phyloP scores from a whole-genome alignment of 1,284 basidiomycete species.

The Xerocomus amazonicus region DNA sequence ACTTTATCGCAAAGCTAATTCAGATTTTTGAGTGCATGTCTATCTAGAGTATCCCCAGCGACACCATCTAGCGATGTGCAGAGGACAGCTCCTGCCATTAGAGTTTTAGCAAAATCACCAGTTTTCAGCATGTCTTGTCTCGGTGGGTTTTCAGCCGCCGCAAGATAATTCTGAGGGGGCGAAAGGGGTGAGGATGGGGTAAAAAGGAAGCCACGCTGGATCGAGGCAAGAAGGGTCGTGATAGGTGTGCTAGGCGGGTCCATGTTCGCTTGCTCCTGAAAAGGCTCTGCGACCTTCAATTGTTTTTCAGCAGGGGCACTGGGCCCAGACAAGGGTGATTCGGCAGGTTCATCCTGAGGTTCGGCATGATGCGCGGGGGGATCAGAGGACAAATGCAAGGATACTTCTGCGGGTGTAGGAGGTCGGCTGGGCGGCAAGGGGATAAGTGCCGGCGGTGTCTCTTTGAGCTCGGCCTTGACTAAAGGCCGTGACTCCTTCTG shows the following conservation, averaged over 20 bases:
- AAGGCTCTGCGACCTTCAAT: background rate
- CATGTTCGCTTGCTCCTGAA: slow-evolving; percentile 3
- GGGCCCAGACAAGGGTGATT: background rate
- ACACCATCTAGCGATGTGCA: slow-evolving; percentile 13
- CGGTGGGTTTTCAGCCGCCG: slow-evolving; percentile 10
- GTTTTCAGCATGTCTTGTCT: slow-evolving; percentile 16
- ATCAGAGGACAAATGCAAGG: slow-evolving; percentile 30
- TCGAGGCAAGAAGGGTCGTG: slow-evolving; percentile 61
- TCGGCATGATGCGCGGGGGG: slow-evolving; percentile 1
- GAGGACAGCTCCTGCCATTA: slow-evolving; percentile 4
- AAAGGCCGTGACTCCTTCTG: slow-evolving; percentile 15
- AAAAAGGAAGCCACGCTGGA: slow-evolving; percentile 64
- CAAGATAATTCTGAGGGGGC: slow-evolving; percentile 49
- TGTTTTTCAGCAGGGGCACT: background rate
- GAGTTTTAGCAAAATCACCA: slow-evolving; percentile 4
- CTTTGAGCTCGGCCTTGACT: slow-evolving; percentile 15
- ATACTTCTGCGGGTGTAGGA: slow-evolving; percentile 19
- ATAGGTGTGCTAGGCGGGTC: slow-evolving; percentile 54
- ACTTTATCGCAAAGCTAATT: slow-evolving; percentile 15
- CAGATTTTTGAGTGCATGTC: slow-evolving; percentile 26
- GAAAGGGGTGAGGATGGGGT: slow-evolving; percentile 59
- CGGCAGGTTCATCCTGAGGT: slow-evolving; percentile 3
- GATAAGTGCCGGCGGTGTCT: slow-evolving; percentile 20
- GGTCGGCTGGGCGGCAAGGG: slow-evolving; percentile 33
- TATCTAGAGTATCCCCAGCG: slow-evolving; percentile 19